Conservation (phyloP, 805 yeast genomes). For the Starmerella powellii region DNA sequence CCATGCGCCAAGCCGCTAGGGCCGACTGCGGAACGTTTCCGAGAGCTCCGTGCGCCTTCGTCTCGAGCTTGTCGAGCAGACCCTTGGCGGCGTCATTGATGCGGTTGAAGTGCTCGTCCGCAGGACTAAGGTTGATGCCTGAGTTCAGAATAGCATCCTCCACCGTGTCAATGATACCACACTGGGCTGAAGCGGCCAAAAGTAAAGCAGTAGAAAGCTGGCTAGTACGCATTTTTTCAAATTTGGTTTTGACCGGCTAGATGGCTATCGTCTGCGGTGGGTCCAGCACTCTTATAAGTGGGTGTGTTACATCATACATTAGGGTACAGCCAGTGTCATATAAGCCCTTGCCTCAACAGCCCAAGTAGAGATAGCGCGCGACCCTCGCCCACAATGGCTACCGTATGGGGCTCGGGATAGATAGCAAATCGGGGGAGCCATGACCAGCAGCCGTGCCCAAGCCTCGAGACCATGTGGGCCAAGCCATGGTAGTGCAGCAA, state of each 20-base stretch:
- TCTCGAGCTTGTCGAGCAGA: conserved; percentile 25
- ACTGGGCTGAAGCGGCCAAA: conserved; percentile 17
- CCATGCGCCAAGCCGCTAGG: conserved; percentile 26
- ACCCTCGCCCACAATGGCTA: not conserved
- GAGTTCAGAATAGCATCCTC: conserved; percentile 13
- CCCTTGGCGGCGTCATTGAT: conserved; percentile 7
- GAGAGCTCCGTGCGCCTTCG: conserved; percentile 16
- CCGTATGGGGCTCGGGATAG: no score
- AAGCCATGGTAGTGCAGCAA: no score
- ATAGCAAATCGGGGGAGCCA: no score
- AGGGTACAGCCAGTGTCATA: no score
- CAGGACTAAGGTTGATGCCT: conserved; percentile 11
- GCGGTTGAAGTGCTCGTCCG: conserved; percentile 13
- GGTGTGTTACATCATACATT: not conserved
- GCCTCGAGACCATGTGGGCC: no score
- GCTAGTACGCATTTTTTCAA: conserved; percentile 5
- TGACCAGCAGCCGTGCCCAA: no score
- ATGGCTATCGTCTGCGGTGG: no score
- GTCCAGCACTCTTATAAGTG: no score
- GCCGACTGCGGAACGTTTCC: conserved; percentile 26
- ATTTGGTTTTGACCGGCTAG: no score
- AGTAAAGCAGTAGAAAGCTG: conserved; percentile 8
- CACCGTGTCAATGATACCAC: conserved; percentile 16
- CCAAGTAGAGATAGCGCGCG: not conserved
- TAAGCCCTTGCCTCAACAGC: no score